Conservation (phyloP, 306 rosid species). For the cucumber (Cucumis sativus) region Cucumber_9930_V3 NC_026660.2:8644001-8644500, state of each 20-base stretch:
- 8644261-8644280: neutral
- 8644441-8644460: neutral
- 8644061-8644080: conserved; percentile 63
- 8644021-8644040: conserved; percentile 46
- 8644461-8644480: neutral
- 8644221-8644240: neutral
- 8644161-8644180: conserved; percentile 17
- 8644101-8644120: conserved; percentile 47
- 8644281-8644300: neutral
- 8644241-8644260: neutral
- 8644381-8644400: neutral
- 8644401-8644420: neutral
- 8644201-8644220: neutral
- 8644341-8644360: neutral
- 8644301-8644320: neutral
- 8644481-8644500: neutral
- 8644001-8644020: conserved; percentile 6
- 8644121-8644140: conserved; percentile 33
- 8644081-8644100: conserved; percentile 41
- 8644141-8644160: neutral
- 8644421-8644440: neutral
- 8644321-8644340: neutral
- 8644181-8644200: neutral
- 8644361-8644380: neutral
- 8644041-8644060: conserved; percentile 47